Percentiles rank a stretch among this genome's conserved stretches.
These are phyloP conservation scores for Physcomitrium patens DNA, from an alignment of 225 moss, liverwort and hornwort species.

Conservation along the genomic window DNA sequence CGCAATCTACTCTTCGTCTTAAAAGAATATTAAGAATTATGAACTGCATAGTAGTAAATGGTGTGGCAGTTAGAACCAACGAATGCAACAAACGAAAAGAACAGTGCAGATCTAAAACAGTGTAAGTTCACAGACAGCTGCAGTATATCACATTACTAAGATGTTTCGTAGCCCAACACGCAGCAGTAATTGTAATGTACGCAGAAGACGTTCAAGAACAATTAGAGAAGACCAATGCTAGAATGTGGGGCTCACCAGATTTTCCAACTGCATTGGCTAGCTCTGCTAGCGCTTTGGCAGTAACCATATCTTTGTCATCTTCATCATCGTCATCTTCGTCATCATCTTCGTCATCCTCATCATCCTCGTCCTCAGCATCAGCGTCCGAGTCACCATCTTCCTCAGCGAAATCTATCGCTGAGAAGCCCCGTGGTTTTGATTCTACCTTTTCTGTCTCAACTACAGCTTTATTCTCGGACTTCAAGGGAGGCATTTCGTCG, in stretches of 20 bases:
- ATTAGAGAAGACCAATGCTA: neutral
- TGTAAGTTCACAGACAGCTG: neutral
- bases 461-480: constrained; percentile 36
- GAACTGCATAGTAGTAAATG: neutral
- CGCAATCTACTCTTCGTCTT: too few relatives aligned
- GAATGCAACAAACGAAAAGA: neutral
- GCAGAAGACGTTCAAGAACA: neutral
- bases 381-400: constrained; percentile 47
- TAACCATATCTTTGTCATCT: constrained; percentile 61
- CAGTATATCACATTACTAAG: neutral
- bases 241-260: constrained; percentile 42
- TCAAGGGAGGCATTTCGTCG: constrained; percentile 33
- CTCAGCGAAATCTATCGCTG: constrained; percentile 41
- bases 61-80: neutral
- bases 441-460: constrained; percentile 38
- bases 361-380: constrained; percentile 61
- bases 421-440: constrained; percentile 34
- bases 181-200: neutral
- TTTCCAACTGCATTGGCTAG: constrained; percentile 57
- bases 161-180: neutral
- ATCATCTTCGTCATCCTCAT: constrained; percentile 50
- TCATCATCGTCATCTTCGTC: constrained; percentile 64
- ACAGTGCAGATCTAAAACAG: neutral
- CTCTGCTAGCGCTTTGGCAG: constrained; percentile 53
- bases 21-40: too few relatives aligned